Evolutionary conservation across 495 filamentous ascomycete species (phyloP).

Genomic region (Lepraria neglecta): DNA sequence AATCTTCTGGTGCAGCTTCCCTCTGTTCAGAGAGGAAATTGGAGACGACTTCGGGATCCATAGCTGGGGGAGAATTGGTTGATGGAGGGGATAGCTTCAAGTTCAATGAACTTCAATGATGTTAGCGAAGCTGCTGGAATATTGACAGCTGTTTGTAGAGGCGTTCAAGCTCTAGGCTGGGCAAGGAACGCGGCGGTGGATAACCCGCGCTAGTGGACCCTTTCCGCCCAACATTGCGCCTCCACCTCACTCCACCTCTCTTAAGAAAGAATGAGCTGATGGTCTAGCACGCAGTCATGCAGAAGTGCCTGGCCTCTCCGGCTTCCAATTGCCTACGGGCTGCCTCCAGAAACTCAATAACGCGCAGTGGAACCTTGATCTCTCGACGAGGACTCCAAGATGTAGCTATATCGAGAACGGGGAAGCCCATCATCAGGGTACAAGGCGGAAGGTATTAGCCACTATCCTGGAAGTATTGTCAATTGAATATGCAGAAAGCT

Average conservation of each 20-base stretch:
- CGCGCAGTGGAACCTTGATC: not conserved
- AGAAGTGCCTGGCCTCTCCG: conserved; percentile 42
- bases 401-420: conserved; percentile 76
- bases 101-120: not conserved
- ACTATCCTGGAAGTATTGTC: conserved; percentile 21
- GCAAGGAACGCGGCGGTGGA: conserved; percentile 9
- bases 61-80: conserved; percentile 27
- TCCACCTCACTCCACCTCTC: not conserved
- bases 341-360: not conserved
- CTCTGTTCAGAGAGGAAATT: conserved; percentile 89
- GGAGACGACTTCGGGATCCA: conserved; percentile 81
- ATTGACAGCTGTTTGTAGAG: conserved; percentile 7
- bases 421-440: conserved; percentile 74
- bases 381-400: conserved; percentile 54
- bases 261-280: conserved; percentile 1
- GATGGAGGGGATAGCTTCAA: not conserved
- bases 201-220: conserved; percentile 8
- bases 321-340: conserved; percentile 31
- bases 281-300: conserved; percentile 34
- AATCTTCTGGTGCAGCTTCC: conserved; percentile 72
- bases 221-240: too few relatives aligned
- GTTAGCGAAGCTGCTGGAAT: not conserved
- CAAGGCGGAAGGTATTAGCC: conserved; percentile 72
- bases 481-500: conserved; percentile 8
- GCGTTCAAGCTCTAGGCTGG: conserved; percentile 3